These are phyloP conservation scores for Fremontodendron californicum DNA, from an alignment of 345 rosid species.

Conservation along the genomic window DNA sequence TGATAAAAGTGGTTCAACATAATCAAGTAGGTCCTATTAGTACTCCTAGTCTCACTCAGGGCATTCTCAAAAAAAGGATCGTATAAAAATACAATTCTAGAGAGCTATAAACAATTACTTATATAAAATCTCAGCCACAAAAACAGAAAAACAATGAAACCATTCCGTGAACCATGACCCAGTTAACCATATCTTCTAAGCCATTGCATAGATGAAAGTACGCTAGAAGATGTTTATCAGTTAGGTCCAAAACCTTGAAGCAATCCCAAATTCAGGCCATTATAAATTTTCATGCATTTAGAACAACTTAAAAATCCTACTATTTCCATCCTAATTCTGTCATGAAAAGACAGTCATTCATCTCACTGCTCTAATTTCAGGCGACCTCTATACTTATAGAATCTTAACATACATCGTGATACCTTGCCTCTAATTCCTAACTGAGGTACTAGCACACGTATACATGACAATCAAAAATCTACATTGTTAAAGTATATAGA, in stretches of 20 bases:
- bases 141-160: no score
- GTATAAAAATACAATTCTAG: background rate
- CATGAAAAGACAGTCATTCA: background rate
- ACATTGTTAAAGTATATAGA: background rate
- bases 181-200: background rate
- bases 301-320: background rate
- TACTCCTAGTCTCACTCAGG: background rate
- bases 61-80: background rate
- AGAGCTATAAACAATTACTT: background rate
- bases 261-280: background rate
- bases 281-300: background rate
- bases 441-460: background rate
- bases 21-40: background rate
- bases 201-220: background rate
- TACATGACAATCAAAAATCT: background rate
- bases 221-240: background rate
- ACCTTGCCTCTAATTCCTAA: background rate
- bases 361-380: background rate
- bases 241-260: background rate
- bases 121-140: background rate
- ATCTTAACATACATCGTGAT: background rate
- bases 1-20: background rate
- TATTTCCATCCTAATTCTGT: background rate
- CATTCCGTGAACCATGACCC: background rate
- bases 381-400: background rate